Evolutionary conservation across 129 eudicot species (phyloP).

Genomic region (Rutidosis leptorrhynchoides): DNA sequence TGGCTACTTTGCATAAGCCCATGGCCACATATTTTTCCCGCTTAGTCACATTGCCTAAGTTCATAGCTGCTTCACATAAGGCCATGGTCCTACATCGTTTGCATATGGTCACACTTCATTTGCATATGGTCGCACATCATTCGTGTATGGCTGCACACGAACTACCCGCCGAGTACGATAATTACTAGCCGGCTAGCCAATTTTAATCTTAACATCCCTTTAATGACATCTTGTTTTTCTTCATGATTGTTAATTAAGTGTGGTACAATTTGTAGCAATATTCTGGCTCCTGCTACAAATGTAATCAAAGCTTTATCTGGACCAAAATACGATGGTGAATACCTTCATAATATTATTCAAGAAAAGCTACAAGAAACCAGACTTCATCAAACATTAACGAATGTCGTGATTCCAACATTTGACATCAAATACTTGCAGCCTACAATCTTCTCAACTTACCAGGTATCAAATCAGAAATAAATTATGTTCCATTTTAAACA

Average conservation of each 20-base stretch:
- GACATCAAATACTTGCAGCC: slow-evolving; percentile 49
- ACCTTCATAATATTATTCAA: slow-evolving; percentile 28
- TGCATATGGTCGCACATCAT: too few relatives aligned
- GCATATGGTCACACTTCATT: too few relatives aligned
- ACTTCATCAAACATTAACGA: slow-evolving; percentile 41
- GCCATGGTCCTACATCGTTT: too few relatives aligned
- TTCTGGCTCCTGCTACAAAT: neutral
- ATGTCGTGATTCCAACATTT: slow-evolving; percentile 53
- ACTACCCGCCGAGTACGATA: too few relatives aligned
- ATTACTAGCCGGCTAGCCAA: too few relatives aligned
- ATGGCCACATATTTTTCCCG: too few relatives aligned
- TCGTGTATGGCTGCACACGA: too few relatives aligned
- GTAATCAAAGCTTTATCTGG: slow-evolving; percentile 26
- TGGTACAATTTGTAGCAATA: neutral
- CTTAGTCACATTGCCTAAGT: too few relatives aligned
- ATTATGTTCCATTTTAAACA: neutral
- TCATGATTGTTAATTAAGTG: neutral
- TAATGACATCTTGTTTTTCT: neutral
- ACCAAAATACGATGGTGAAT: slow-evolving; percentile 42
- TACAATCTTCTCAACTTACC: slow-evolving; percentile 40
- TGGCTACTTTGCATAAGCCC: too few relatives aligned
- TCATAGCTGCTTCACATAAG: too few relatives aligned
- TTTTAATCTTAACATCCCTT: too few relatives aligned
- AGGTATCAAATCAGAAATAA: slow-evolving; percentile 17
- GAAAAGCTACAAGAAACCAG: slow-evolving; percentile 13